These are phyloP conservation scores for Venturia aucupariae DNA, from an alignment of 2,329 filamentous ascomycete genomes.

Conservation along the genomic window DNA sequence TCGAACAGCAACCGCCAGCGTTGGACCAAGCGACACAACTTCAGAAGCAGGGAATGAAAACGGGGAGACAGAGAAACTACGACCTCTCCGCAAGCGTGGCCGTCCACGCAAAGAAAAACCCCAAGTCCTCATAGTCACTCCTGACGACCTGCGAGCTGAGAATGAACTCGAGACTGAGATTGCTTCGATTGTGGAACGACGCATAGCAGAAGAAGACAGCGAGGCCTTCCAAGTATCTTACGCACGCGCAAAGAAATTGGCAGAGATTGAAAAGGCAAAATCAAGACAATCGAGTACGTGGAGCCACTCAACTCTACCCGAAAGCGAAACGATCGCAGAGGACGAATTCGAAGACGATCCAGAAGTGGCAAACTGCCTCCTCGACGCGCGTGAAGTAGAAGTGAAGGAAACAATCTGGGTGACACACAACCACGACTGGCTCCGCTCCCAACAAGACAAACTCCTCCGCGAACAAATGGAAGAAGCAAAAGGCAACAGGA, in stretches of 20 bases:
- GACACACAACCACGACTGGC: constrained; percentile 87
- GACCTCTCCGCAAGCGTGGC: constrained; percentile 7
- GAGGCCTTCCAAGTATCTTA: constrained; percentile 22
- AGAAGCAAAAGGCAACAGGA: constrained; percentile 44
- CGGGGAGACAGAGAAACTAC: neutral
- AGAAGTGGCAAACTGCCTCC: constrained; percentile 72
- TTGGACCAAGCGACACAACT: constrained; percentile 2
- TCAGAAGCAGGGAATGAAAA: constrained; percentile 5
- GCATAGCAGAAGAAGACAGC: constrained; percentile 24
- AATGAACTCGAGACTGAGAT: constrained; percentile 38
- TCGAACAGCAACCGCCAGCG: constrained; percentile 12
- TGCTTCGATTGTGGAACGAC: constrained; percentile 25
- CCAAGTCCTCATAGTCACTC: constrained; percentile 10
- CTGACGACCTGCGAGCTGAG: constrained; percentile 39
- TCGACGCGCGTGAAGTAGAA: constrained; percentile 62
- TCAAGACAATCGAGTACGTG: constrained; percentile 4
- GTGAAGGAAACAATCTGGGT: constrained; percentile 93
- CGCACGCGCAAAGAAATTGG: constrained; percentile 20
- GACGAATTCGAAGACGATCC: constrained; percentile 84
- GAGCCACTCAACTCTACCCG: constrained; percentile 1
- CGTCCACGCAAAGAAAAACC: constrained; percentile 9
- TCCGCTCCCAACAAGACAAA: constrained; percentile 79
- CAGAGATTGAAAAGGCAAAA: constrained; percentile 9
- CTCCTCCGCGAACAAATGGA: constrained; percentile 61
- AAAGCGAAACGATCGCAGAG: constrained; percentile 32